These are phyloP conservation scores for Somion occarium DNA, from an alignment of 1,284 basidiomycete genomes.

Conservation along the genomic window DNA sequence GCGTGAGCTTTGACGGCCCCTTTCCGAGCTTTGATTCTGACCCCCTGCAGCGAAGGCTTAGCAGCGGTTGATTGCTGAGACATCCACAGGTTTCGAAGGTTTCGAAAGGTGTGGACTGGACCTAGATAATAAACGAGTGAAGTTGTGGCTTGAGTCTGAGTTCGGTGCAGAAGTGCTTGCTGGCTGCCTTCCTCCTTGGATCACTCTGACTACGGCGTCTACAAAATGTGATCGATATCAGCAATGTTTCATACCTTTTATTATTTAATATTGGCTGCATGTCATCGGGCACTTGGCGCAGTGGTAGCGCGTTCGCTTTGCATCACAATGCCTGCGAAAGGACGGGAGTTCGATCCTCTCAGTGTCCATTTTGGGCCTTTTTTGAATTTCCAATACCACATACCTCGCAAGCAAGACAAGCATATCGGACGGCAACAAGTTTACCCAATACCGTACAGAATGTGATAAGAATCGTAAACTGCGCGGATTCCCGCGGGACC, in stretches of 20 bases:
- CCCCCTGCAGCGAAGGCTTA: constrained; percentile 85
- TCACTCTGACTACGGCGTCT: no score
- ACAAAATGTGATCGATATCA: background rate
- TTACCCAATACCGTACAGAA: no score
- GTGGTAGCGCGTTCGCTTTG: background rate
- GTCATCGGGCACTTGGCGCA: background rate
- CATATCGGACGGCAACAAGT: no score
- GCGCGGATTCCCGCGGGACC: no score
- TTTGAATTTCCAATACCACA: no score
- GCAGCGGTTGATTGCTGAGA: constrained; percentile 76
- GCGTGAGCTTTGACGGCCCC: constrained; percentile 83
- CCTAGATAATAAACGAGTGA: constrained; percentile 3
- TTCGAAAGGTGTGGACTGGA: constrained; percentile 28
- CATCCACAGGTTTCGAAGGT: constrained; percentile 57
- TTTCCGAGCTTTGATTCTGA: constrained; percentile 86
- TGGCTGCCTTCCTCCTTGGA: background rate
- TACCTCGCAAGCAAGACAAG: no score
- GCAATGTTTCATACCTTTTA: no score
- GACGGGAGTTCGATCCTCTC: background rate
- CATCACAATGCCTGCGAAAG: background rate
- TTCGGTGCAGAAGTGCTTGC: background rate
- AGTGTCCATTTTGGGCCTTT: background rate
- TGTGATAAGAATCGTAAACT: no score
- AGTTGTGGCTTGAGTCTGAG: background rate
- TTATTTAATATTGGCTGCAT: no score